phyloP scores from a whole-genome alignment of 2,329 filamentous ascomycete species.

The Xylaria sp. region DNA sequence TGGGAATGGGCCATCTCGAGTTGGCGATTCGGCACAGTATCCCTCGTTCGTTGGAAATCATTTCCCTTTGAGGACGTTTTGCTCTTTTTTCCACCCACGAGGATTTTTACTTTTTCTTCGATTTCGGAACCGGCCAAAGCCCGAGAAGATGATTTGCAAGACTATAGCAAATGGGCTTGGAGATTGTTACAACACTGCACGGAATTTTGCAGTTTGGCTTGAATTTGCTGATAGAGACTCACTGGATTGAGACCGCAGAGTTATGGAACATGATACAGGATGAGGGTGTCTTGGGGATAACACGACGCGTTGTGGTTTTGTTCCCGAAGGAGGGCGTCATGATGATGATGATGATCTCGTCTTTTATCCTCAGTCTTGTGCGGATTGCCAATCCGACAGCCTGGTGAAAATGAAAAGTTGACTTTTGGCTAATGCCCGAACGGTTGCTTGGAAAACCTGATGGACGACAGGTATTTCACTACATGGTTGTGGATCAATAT shows the following conservation, averaged over 20 bases:
- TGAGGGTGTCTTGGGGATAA: not conserved
- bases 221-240: not conserved
- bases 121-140: not conserved
- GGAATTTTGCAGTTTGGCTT: not conserved
- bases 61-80: slow-evolving; percentile 17
- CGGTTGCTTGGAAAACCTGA: slow-evolving; percentile 18
- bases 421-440: slow-evolving; percentile 18
- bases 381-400: not conserved
- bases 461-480: slow-evolving; percentile 2
- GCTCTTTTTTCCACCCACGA: not conserved
- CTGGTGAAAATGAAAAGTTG: not conserved
- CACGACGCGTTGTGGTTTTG: not conserved
- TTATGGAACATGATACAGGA: slow-evolving; percentile 1
- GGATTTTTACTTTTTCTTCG: not conserved
- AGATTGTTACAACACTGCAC: not conserved
- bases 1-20: not conserved
- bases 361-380: not conserved
- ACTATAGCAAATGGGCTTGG: not conserved
- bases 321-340: slow-evolving; percentile 1
- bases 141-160: not conserved
- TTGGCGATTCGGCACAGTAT: not conserved
- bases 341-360: not conserved
- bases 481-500: not conserved
- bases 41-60: not conserved
- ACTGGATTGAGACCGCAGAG: not conserved